Base-by-base conservation (phyloP, 208 protist species). In the Herpetomonas samuelpessoai region DNA sequence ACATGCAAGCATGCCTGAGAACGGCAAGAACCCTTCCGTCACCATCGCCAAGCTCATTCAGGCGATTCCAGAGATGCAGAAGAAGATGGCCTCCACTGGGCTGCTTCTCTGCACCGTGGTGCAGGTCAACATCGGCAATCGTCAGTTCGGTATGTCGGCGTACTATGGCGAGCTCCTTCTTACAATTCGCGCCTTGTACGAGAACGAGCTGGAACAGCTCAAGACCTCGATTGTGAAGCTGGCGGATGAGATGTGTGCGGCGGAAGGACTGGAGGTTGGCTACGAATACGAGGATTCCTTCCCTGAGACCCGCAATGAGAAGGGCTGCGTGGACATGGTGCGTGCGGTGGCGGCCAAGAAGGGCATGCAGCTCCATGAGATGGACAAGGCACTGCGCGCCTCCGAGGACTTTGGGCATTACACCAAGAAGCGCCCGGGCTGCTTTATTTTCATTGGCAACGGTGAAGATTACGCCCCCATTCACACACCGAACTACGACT, bases 321-420 rank as follows among this genome's bases (percentile, higher is more conserved):
- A 54, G 53, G 58, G 18, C 45, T 79, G 73, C 57, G 68, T 62
- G n/a, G 63, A 70, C 31, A 57, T 65, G 53, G 67, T 79, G n/a
- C 65, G 73, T 31, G 55, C 49, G 0, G 63, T 79, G 21, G 73
- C 73, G 7, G 60, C 53, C 30, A 12, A 26, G 54, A 60, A 65
- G 50, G 61, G 61, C 10, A 53, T 62, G 3, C 58, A 52, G 31
- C 41, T 74, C 19, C 48, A 65, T 18, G 73, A 79, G 60, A 65
- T 71, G 73, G 29, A 54, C 1, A 55, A n/a, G 25, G 39, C 67
- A 2, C 30, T 74, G 16, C 67, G 73, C 19, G 65, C 73, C 0
- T 79, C 67, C 0, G 67, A 79, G 51, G 73, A 79, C 66, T 74
- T 79, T 55, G 73, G 73, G 0, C 56, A 79, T 44, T 79, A 79